Base-by-base conservation (phyloP, 495 filamentous ascomycete species). In the Acidiella bohemica region DNA sequence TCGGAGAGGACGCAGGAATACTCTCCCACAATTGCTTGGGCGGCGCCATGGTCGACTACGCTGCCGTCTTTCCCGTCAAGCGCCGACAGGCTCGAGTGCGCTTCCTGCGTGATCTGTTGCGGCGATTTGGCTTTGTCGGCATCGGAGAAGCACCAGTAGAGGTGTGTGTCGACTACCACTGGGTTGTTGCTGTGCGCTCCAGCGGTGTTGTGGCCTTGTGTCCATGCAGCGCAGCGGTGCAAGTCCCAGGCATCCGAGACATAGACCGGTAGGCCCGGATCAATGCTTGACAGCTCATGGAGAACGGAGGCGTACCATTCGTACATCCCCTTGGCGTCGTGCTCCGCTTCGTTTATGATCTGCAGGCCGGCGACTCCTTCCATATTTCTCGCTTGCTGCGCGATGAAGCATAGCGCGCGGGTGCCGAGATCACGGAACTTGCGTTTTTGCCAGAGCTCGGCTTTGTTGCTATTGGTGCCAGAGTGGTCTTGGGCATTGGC, bases 241-340 rank as follows among this genome's bases (percentile, higher is more conserved):
- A 70, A 49, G 47, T 72, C 58, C 68, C 70, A 72, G 10, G 51
- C 68, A 47, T 75, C 72, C 17, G 61, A 67, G 43, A 76, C 66
- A 47, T 72, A 69, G 21, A 75, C 50, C 1, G 70, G 70, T 5
- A 76, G 47, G 13, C 39, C 62, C 3, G 55, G 14, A 49, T 74
- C 67, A 32, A 73, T 58, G 5, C 39, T 36, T 6, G 49, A 58
- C 39, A 67, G 56, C 19, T 57, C 56, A 7, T 53, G 36, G 20
- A 75, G 56, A 27, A 65, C 63, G 16, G 55, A 44, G 31, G 68
- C 65, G 47, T 74, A 74, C 66, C 67, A 76, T 12, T 56, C 58
- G 36, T 65, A 66, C 62, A 75, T 66, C 14, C 64, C 62, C 10
- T 58, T 48, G 3, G 64, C 62, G 10, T 62, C 51, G 48, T 51